Evolutionary conservation across 1,139 yeast genomes (phyloP).

Genomic region (Saccharomyces uvarum): DNA sequence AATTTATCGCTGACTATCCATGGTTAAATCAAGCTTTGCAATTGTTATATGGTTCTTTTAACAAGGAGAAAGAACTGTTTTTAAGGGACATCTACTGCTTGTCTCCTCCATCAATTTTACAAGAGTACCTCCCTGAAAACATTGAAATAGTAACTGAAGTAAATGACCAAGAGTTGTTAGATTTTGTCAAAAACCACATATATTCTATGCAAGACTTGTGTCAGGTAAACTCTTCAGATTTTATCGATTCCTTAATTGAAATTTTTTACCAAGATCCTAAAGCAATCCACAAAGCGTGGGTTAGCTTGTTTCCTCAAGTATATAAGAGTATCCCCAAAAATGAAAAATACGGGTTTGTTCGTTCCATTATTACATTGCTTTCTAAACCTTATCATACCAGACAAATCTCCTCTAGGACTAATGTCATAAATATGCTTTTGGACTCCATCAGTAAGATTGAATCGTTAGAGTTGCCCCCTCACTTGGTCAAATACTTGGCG

Average conservation of each 20-base stretch:
- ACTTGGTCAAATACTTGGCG: conserved; percentile 82
- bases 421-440: conserved; percentile 75
- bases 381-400: conserved; percentile 89
- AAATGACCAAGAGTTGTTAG: conserved; percentile 21
- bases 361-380: conserved; percentile 67
- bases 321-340: conserved; percentile 66
- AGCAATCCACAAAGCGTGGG: conserved; percentile 80
- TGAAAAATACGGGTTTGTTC: conserved; percentile 75
- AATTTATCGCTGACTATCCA: conserved; percentile 80
- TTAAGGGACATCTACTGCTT: conserved; percentile 48
- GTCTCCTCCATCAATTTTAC: conserved; percentile 46
- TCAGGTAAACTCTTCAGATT: conserved; percentile 47
- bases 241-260: conserved; percentile 67
- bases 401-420: conserved; percentile 80
- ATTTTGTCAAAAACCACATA: conserved; percentile 45
- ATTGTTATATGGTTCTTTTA: conserved; percentile 71
- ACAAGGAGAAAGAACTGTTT: conserved; percentile 40
- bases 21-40: conserved; percentile 95
- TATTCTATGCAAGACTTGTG: conserved; percentile 43
- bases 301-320: conserved; percentile 72
- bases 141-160: conserved; percentile 11
- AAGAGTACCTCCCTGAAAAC: conserved; percentile 31
- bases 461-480: conserved; percentile 84
- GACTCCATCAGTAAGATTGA: conserved; percentile 74
- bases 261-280: conserved; percentile 77